Conservation (phyloP, 345 rosid genomes). For the Durio zibethinus region DNA sequence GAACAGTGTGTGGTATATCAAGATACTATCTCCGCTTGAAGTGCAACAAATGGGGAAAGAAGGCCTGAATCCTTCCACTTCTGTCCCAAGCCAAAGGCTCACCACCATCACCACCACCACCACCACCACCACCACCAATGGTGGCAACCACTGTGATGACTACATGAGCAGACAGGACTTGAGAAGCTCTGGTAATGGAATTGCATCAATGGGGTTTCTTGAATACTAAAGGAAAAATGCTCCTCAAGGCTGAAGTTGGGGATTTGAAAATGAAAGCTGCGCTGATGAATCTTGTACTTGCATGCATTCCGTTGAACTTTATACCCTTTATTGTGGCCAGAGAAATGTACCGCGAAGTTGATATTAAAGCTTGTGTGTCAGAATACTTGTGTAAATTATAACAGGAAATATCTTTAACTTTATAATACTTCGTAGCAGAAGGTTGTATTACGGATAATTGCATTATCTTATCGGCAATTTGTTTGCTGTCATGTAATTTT, state of each 20-base stretch:
- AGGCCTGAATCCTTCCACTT: constrained; percentile 67
- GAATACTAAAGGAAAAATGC: constrained; percentile 38
- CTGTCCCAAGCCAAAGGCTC: constrained; percentile 69
- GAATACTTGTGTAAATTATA: background rate
- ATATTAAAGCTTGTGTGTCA: background rate
- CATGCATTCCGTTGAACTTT: too few species aligned
- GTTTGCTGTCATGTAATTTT: background rate
- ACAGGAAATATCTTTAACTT: background rate
- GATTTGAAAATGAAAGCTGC: background rate
- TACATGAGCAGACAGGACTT: constrained; percentile 66
- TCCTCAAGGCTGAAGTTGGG: background rate
- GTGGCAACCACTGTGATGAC: constrained; percentile 56
- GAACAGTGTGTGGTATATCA: constrained; percentile 89
- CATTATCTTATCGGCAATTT: background rate
- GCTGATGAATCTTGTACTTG: background rate
- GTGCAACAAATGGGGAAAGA: constrained; percentile 89
- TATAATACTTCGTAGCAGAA: background rate
- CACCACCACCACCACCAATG: constrained; percentile 30
- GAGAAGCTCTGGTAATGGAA: constrained; percentile 57
- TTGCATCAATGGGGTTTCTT: constrained; percentile 73
- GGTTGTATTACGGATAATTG: background rate
- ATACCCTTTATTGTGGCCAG: too few species aligned
- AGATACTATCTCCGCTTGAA: constrained; percentile 85
- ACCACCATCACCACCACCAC: constrained; percentile 27
- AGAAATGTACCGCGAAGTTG: background rate